A percentile compares a stretch with the other conserved stretches of the same genome.
Evolutionary conservation across 2,329 filamentous ascomycete species (phyloP).

Genomic region (Neofusicoccum parvum): DNA sequence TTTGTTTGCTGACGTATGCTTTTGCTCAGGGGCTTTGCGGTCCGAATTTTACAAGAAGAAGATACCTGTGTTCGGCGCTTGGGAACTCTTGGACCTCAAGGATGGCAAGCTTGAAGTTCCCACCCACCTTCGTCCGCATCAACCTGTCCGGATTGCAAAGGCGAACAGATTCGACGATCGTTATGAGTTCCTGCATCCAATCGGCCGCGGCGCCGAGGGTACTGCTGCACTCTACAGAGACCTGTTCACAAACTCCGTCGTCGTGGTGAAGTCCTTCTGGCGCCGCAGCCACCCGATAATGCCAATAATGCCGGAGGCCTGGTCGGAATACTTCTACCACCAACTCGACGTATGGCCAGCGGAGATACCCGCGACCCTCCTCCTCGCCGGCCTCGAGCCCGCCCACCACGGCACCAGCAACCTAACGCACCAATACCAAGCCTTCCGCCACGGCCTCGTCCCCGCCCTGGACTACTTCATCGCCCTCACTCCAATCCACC

Average conservation of each 20-base stretch:
- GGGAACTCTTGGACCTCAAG: neutral
- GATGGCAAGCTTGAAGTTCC: neutral
- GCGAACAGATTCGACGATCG: slow-evolving; percentile 7
- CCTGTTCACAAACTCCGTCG: neutral
- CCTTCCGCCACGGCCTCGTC: slow-evolving; percentile 22
- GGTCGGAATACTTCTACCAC: neutral
- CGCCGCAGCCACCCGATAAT: neutral
- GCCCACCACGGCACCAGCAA: neutral
- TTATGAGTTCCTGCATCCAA: neutral
- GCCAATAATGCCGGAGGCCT: neutral
- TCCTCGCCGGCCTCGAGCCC: slow-evolving; percentile 24
- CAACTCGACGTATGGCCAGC: slow-evolving; percentile 27
- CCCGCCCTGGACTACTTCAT: slow-evolving; percentile 5
- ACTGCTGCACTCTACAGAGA: neutral
- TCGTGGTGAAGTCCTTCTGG: neutral
- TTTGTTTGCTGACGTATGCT: neutral
- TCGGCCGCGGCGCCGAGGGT: neutral
- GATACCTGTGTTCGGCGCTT: neutral
- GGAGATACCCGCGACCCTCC: slow-evolving; percentile 32
- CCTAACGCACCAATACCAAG: neutral
- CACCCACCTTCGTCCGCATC: neutral
- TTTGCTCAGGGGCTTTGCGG: too few relatives aligned
- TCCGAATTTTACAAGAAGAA: neutral
- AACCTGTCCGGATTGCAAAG: slow-evolving; percentile 2
- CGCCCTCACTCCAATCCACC: neutral